Conservation (phyloP, 2,329 filamentous ascomycete genomes). For the Fusarium redolens region DNA sequence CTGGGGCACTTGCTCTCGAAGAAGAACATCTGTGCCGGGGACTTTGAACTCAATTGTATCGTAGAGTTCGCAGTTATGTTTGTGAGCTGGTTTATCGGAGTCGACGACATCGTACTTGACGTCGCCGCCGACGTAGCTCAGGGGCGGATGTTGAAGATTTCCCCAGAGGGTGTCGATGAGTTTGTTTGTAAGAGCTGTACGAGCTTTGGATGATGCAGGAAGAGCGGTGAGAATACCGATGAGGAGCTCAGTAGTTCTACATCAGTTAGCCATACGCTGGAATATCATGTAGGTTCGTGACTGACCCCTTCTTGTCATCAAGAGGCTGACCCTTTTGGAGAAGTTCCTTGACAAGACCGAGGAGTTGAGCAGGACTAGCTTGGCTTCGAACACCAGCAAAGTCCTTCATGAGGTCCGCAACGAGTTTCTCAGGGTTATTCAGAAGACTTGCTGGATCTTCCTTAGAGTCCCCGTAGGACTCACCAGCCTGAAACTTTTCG, state of each 20-base stretch:
- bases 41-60: slow-evolving; percentile 55
- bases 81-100: slow-evolving; percentile 47
- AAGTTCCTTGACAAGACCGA: slow-evolving; percentile 48
- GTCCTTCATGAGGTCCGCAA: slow-evolving; percentile 49
- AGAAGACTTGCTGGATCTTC: slow-evolving; percentile 45
- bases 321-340: slow-evolving; percentile 60
- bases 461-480: slow-evolving; percentile 48
- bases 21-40: slow-evolving; percentile 51
- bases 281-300: too few relatives aligned
- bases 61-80: slow-evolving; percentile 46
- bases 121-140: slow-evolving; percentile 56
- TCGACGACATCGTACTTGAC: slow-evolving; percentile 53
- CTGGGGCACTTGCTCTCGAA: slow-evolving; percentile 52
- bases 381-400: slow-evolving; percentile 44
- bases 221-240: slow-evolving; percentile 55
- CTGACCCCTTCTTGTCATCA: slow-evolving; percentile 66
- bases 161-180: slow-evolving; percentile 66
- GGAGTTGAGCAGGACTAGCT: slow-evolving; percentile 45
- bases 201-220: slow-evolving; percentile 48
- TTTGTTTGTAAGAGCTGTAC: slow-evolving; percentile 57
- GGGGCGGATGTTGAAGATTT: slow-evolving; percentile 65
- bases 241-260: slow-evolving; percentile 54
- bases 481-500: slow-evolving; percentile 54
- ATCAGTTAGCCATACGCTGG: slow-evolving; percentile 19
- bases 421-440: slow-evolving; percentile 49